phyloP scores from a whole-genome alignment of 2,329 filamentous ascomycete species.

The Emydomyces testavorans region DNA sequence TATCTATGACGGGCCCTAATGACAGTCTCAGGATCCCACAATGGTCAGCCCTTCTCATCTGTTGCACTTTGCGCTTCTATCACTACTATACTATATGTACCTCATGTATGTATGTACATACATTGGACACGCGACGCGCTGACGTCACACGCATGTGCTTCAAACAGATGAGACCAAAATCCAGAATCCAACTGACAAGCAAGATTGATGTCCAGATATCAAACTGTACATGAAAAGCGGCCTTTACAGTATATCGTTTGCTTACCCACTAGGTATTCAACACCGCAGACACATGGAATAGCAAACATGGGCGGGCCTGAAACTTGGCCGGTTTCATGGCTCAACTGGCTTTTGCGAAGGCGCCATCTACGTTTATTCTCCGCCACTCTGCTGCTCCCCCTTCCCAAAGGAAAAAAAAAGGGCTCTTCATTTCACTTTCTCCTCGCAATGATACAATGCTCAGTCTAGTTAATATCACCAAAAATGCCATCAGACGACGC shows the following conservation, averaged over 20 bases:
- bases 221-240: background rate
- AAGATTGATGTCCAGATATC: too few species aligned
- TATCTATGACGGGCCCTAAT: too few species aligned
- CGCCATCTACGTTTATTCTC: background rate
- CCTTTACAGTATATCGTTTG: background rate
- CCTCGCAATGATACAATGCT: background rate
- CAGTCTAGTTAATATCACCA: background rate
- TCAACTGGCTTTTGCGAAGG: background rate
- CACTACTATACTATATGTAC: too few species aligned
- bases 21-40: too few species aligned
- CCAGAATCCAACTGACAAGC: too few species aligned
- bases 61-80: too few species aligned
- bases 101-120: too few species aligned
- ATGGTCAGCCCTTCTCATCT: too few species aligned
- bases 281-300: background rate
- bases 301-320: background rate
- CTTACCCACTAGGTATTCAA: background rate
- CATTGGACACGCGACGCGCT: too few species aligned
- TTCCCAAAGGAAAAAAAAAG: background rate
- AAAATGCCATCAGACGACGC: slow-evolving; percentile 12
- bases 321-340: background rate
- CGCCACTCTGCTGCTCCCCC: background rate
- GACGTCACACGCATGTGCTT: too few species aligned
- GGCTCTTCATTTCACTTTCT: background rate
- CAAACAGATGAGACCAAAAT: too few species aligned